Evolutionary conservation across 441 rosid species (phyloP), one percentile per base, ranked within the genome.

Genomic region (Daphne laureola): DNA sequence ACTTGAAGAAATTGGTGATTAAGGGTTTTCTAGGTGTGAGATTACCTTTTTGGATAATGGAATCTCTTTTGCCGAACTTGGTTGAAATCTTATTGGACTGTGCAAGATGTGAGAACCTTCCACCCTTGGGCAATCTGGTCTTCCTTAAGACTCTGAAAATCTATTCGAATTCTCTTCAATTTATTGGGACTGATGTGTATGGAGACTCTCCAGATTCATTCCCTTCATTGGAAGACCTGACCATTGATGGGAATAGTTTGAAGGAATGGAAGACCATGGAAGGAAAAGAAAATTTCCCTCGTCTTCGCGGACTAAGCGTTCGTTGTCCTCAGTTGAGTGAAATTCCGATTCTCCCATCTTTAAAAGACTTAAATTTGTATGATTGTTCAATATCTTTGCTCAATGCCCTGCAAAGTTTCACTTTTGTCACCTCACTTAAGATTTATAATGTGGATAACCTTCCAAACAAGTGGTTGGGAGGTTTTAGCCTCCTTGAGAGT

Each of bases 31-130:
- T 12, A 23, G 65, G 70, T 23, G 25, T 41, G 12, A 50, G 46
- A 18, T 60, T 60, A 35, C 26, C 69, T 2, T 3, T 13, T 25
- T 59, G 70, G 70, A 23, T 66, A 16, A 36, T 23, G 53, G 45
- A 60, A 14, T 27, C 46, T 12, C 51, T 40, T 45, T 11, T 50
- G 12, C 70, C 70, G 14, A 66, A 61, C 53, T 61, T 66, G 1
- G 62, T 55, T n/a, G 49, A 51, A 16, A 55, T 67, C 36, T 4
- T 17, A 3, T 43, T 61, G 2, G 8, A 5, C 2, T 61, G 62
- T 18, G 7, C 0, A 6, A 65, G 17, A 17, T 65, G 64, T 14
- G 52, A 65, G 12, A 31, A 38, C 21, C 55, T 67, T 51, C 71
- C 71, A 18, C 55, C 66, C 9, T 21, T 67, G 14, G 65, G 65